Percentiles rank a stretch among this genome's conserved stretches.
Conservation (phyloP, 805 yeast species). For the Wickerhamomyces ciferrii region DNA sequence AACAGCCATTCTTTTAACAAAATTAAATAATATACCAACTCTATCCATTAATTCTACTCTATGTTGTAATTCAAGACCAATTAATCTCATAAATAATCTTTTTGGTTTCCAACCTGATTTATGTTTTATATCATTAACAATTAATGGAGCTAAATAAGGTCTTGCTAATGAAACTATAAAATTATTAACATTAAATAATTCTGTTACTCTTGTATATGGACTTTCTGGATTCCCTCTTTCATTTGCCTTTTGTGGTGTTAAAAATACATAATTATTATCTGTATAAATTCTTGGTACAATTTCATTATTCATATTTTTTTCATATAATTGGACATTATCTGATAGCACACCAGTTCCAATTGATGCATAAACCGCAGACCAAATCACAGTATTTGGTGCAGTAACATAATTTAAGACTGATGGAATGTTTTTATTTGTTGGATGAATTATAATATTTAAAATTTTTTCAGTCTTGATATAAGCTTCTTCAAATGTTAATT, state of each 20-base stretch:
- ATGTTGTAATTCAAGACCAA: conserved; percentile 74
- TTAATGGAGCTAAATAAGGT: conserved; percentile 88
- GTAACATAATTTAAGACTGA: conserved; percentile 81
- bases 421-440: conserved; percentile 67
- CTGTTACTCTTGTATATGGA: conserved; percentile 86
- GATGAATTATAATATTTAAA: conserved; percentile 80
- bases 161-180: conserved; percentile 88
- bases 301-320: conserved; percentile 57
- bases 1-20: conserved; percentile 69
- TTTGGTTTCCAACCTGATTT: conserved; percentile 37
- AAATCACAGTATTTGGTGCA: conserved; percentile 84
- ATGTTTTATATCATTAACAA: conserved; percentile 79
- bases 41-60: conserved; percentile 76
- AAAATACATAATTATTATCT: conserved; percentile 27
- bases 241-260: conserved; percentile 42
- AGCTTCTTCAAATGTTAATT: conserved; percentile 91
- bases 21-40: conserved; percentile 66
- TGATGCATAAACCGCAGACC: conserved; percentile 88
- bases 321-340: conserved; percentile 49
- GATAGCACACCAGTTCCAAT: conserved; percentile 67
- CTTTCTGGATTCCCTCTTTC: conserved; percentile 42
- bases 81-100: conserved; percentile 29
- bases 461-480: conserved; percentile 72
- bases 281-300: conserved; percentile 43
- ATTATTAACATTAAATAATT: conserved; percentile 91